These are phyloP conservation scores for Hippophae rhamnoides DNA, from an alignment of 306 rosid species.

Conservation along the genomic window DNA sequence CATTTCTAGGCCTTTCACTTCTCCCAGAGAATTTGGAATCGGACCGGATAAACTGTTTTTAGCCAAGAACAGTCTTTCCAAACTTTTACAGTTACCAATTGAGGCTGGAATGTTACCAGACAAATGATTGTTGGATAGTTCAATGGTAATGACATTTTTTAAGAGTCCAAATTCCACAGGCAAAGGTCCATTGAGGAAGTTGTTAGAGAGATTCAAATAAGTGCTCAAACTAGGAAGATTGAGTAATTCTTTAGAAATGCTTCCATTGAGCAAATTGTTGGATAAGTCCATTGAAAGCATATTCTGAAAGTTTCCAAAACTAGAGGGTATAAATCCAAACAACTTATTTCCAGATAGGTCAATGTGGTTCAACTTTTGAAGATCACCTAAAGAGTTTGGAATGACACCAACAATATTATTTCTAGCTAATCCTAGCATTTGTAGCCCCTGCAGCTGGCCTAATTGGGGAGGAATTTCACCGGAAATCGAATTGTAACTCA, in stretches of 20 bases:
- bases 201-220: constrained; percentile 46
- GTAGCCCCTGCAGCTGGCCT: constrained; percentile 39
- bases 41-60: constrained; percentile 51
- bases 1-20: constrained; percentile 43
- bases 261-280: constrained; percentile 51
- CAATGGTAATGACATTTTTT: constrained; percentile 30
- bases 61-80: constrained; percentile 40
- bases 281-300: constrained; percentile 56
- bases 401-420: constrained; percentile 45
- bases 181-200: constrained; percentile 49
- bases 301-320: constrained; percentile 39
- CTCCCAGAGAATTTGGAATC: constrained; percentile 41
- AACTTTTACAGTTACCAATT: constrained; percentile 43
- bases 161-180: constrained; percentile 42
- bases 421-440: constrained; percentile 31
- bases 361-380: constrained; percentile 34
- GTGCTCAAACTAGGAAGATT: constrained; percentile 41
- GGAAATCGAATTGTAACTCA: constrained; percentile 41
- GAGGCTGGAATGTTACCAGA: constrained; percentile 46
- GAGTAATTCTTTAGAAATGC: constrained; percentile 44
- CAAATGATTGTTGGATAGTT: constrained; percentile 47
- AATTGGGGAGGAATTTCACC: constrained; percentile 61
- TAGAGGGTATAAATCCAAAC: constrained; percentile 31
- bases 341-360: constrained; percentile 52
- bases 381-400: constrained; percentile 52